A percentile compares a stretch with the other conserved stretches of the same genome.
Conservation (phyloP, 352 stramenopile species). For the Pythium insidiosum region DNA sequence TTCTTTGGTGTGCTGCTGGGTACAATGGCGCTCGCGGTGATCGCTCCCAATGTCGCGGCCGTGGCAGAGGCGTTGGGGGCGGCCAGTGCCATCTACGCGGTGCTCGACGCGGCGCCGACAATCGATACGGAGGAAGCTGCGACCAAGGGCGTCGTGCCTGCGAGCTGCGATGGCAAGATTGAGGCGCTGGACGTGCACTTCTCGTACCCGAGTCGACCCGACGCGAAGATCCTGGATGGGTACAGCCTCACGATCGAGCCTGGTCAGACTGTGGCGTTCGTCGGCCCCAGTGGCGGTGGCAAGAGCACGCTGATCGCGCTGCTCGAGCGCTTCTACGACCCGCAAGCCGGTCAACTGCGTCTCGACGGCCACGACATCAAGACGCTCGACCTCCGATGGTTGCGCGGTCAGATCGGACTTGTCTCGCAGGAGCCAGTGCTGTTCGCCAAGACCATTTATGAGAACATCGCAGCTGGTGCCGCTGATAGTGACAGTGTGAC, state of each 20-base stretch:
- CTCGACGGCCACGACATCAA: conserved; percentile 55
- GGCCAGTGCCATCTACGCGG: conserved; percentile 15
- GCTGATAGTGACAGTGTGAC: background rate
- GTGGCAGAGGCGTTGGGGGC: conserved; percentile 14
- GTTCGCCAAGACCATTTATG: conserved; percentile 59
- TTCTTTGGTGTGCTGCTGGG: conserved; percentile 20
- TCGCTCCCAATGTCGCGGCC: conserved; percentile 16
- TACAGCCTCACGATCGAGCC: conserved; percentile 13
- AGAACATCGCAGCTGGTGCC: conserved; percentile 62
- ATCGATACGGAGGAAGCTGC: too few species aligned
- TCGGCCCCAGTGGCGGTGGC: conserved; percentile 49
- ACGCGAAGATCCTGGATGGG: background rate
- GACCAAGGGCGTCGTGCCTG: conserved; percentile 17
- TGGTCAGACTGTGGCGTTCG: too few species aligned
- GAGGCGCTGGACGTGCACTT: conserved; percentile 37
- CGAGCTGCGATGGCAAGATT: conserved; percentile 18
- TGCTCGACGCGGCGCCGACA: conserved; percentile 20
- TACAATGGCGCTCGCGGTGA: conserved; percentile 9
- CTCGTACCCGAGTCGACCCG: too few species aligned
- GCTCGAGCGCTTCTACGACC: conserved; percentile 67
- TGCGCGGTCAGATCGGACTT: conserved; percentile 29
- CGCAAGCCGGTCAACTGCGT: conserved; percentile 25
- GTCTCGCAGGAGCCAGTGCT: conserved; percentile 71
- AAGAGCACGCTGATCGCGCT: conserved; percentile 73
- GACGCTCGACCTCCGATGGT: conserved; percentile 29